phyloP scores from a whole-genome alignment of 2,329 filamentous ascomycete species.

The Talaromyces rugulosus region DNA sequence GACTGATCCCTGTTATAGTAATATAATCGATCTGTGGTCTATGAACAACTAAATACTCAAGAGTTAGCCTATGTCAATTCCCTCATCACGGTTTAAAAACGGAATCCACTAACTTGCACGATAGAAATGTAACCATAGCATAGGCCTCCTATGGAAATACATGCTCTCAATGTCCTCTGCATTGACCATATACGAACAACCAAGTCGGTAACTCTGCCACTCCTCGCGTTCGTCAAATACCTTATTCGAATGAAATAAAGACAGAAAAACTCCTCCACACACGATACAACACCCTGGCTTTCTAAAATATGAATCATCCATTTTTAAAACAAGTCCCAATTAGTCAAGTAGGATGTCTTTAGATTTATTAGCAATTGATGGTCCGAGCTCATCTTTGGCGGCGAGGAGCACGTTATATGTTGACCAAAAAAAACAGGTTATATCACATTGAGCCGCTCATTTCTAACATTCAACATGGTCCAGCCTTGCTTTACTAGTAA shows the following conservation, averaged over 20 bases:
- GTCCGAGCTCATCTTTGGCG: neutral
- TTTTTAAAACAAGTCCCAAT: neutral
- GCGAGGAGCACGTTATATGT: neutral
- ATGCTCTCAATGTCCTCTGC: constrained; percentile 9
- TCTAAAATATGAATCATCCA: neutral
- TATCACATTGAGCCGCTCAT: constrained; percentile 4
- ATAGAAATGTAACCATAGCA: constrained; percentile 5
- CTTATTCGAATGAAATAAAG: neutral
- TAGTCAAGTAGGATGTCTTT: neutral
- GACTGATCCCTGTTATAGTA: constrained; percentile 9
- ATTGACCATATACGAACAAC: constrained; percentile 7
- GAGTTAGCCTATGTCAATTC: neutral
- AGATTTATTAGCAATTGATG: neutral
- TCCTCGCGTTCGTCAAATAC: constrained; percentile 7
- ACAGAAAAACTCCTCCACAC: neutral
- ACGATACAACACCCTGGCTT: constrained; percentile 2
- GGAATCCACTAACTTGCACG: constrained; percentile 3
- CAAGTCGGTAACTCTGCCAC: neutral
- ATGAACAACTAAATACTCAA: constrained; percentile 6
- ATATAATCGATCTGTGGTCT: constrained; percentile 8
- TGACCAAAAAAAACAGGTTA: neutral
- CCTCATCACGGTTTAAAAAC: neutral
- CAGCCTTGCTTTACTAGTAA: neutral
- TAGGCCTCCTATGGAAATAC: constrained; percentile 7
- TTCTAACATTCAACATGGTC: neutral